These are phyloP conservation scores for Plenodomus biglobosus DNA, from an alignment of 2,329 filamentous ascomycete genomes.

Conservation along the genomic window DNA sequence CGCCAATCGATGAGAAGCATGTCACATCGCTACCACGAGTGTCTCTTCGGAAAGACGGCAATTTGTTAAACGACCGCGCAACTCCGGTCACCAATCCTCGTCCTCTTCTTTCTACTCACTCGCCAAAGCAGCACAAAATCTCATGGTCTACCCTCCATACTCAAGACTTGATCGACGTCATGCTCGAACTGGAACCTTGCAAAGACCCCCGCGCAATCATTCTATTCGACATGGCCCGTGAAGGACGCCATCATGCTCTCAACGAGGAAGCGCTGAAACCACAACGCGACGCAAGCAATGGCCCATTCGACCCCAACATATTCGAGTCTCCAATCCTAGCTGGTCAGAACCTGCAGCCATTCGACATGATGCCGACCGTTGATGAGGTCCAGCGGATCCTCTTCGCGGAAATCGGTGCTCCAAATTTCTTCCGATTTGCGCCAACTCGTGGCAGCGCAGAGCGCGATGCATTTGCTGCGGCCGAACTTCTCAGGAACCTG, in stretches of 20 bases:
- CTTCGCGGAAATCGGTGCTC: conserved; percentile 6
- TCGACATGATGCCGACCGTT: not conserved
- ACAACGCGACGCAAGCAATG: conserved; percentile 4
- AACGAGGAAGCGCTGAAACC: conserved; percentile 6
- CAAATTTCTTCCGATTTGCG: conserved; percentile 8
- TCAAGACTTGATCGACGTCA: conserved; percentile 13
- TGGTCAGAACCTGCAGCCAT: not conserved
- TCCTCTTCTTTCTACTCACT: not conserved
- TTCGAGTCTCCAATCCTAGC: conserved; percentile 10
- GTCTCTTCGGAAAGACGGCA: not conserved
- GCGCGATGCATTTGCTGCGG: conserved; percentile 4
- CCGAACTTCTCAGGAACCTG: conserved; percentile 11
- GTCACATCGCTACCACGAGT: not conserved
- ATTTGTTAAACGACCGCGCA: not conserved
- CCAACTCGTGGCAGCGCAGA: conserved; percentile 5
- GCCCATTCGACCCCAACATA: not conserved
- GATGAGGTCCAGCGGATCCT: conserved; percentile 5
- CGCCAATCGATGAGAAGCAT: not conserved
- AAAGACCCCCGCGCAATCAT: conserved; percentile 1
- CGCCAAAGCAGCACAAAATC: not conserved
- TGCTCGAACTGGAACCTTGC: conserved; percentile 8
- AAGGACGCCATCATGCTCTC: conserved; percentile 4
- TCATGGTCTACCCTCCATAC: conserved; percentile 3
- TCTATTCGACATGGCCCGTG: conserved; percentile 1
- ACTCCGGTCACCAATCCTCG: not conserved